Percentiles rank a stretch among this genome's conserved stretches.
phyloP scores from a whole-genome alignment of 345 rosid genomes.

The Aquilaria sinensis region DNA sequence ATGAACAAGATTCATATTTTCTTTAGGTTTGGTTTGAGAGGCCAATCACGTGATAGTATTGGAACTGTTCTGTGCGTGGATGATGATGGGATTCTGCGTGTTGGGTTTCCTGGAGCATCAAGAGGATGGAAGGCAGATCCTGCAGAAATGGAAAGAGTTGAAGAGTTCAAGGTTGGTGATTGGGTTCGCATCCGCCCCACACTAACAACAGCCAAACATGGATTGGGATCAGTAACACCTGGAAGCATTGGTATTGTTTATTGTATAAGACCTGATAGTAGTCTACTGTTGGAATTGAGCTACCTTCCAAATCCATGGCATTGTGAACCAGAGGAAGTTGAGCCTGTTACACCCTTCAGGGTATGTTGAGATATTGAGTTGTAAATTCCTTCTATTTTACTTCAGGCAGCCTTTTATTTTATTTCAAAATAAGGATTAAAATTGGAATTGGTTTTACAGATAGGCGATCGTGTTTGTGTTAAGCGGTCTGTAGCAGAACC shows the following conservation, averaged over 20 bases:
- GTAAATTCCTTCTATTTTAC: constrained; percentile 9
- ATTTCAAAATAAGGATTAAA: background rate
- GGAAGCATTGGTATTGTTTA: constrained; percentile 96
- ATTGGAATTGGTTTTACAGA: constrained; percentile 41
- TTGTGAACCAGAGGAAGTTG: constrained; percentile 99
- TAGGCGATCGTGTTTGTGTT: constrained; percentile 88
- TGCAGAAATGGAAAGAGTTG: constrained; percentile 98
- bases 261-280: constrained; percentile 93
- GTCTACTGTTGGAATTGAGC: constrained; percentile 81
- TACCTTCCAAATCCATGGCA: constrained; percentile 89
- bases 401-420: constrained; percentile 6
- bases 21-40: constrained; percentile 90
- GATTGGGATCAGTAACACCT: constrained; percentile 85
- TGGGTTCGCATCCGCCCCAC: constrained; percentile 98
- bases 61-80: constrained; percentile 97
- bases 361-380: constrained; percentile 31
- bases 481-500: constrained; percentile 99
- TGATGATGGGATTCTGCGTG: constrained; percentile 98
- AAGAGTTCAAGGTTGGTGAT: constrained; percentile 98
- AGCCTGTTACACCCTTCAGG: constrained; percentile 82
- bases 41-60: constrained; percentile 81
- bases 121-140: constrained; percentile 99
- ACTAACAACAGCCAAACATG: constrained; percentile 91
- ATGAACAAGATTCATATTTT: constrained; percentile 17
- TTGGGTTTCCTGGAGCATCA: constrained; percentile 99